Percentiles rank a stretch among this genome's conserved stretches.
Evolutionary conservation across 1,284 basidiomycete species (phyloP).

Genomic region (Schizophyllum amplum): DNA sequence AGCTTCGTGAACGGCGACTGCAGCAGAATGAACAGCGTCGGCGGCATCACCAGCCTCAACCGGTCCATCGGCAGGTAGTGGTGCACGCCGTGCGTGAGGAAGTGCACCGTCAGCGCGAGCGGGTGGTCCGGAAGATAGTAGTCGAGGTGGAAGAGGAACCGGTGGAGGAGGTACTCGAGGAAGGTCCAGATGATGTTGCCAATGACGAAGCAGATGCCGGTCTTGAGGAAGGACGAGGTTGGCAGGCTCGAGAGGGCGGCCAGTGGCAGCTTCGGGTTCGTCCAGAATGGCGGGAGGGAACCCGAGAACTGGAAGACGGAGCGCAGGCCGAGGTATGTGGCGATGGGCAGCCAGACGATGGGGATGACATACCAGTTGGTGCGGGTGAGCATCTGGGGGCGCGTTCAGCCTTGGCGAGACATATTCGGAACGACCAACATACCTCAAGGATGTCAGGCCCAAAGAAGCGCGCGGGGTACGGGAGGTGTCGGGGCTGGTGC

Average conservation of each 20-base stretch:
- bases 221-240: slow-evolving; percentile 37
- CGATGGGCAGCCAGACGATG: slow-evolving; percentile 86
- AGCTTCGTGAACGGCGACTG: slow-evolving; percentile 87
- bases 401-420: slow-evolving; percentile 5
- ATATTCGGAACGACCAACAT: slow-evolving; percentile 11
- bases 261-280: slow-evolving; percentile 48
- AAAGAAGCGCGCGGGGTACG: slow-evolving; percentile 85
- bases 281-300: slow-evolving; percentile 47
- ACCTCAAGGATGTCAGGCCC: slow-evolving; percentile 79
- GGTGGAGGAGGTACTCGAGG: slow-evolving; percentile 92
- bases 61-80: slow-evolving; percentile 97
- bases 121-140: slow-evolving; percentile 81
- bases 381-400: slow-evolving; percentile 64
- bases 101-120: slow-evolving; percentile 81
- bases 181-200: slow-evolving; percentile 94
- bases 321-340: slow-evolving; percentile 73
- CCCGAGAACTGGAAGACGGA: slow-evolving; percentile 78
- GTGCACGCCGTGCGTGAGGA: slow-evolving; percentile 93
- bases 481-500: slow-evolving; percentile 89
- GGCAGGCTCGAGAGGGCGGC: slow-evolving; percentile 37
- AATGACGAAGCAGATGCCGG: slow-evolving; percentile 60
- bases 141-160: slow-evolving; percentile 98
- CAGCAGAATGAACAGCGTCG: slow-evolving; percentile 72
- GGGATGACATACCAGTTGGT: slow-evolving; percentile 97
- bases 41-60: slow-evolving; percentile 96